Evolutionary conservation across 345 rosid species (phyloP).

Genomic region (Draba incana): DNA sequence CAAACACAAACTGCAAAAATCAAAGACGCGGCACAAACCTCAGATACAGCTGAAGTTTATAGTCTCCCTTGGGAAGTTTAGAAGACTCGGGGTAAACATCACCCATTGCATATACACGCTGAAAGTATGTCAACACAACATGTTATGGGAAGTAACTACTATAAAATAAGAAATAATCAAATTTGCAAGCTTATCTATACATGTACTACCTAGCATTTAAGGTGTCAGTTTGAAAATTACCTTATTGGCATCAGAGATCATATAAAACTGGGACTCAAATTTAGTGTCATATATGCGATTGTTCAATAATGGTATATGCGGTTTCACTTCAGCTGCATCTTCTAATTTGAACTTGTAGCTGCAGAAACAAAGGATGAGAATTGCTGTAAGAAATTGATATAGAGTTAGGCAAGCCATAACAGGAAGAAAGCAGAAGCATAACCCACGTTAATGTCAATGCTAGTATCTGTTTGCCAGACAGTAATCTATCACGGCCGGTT

Average conservation of each 20-base stretch:
- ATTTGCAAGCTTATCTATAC: constrained; percentile 28
- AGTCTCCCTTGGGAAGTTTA: constrained; percentile 96
- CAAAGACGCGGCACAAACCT: constrained; percentile 54
- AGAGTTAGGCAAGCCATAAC: constrained; percentile 23
- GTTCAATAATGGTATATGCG: constrained; percentile 84
- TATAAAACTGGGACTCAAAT: constrained; percentile 95
- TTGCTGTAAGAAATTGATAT: background rate
- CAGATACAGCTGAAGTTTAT: constrained; percentile 70
- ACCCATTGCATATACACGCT: constrained; percentile 90
- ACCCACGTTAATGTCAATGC: constrained; percentile 88
- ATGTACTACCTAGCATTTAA: constrained; percentile 14
- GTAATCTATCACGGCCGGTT: constrained; percentile 75
- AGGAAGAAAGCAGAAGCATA: constrained; percentile 27
- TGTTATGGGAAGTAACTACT: constrained; percentile 29
- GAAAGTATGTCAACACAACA: constrained; percentile 23
- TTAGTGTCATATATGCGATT: constrained; percentile 94
- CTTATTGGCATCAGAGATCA: constrained; percentile 94
- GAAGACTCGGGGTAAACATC: constrained; percentile 81
- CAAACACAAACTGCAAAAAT: constrained; percentile 18
- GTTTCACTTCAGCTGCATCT: constrained; percentile 88
- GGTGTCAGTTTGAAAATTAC: constrained; percentile 46
- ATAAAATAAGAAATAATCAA: constrained; percentile 10
- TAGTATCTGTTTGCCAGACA: constrained; percentile 87
- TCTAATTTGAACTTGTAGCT: constrained; percentile 96
- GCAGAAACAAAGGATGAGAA: constrained; percentile 40